These are phyloP conservation scores for Tolypocladium tundrense DNA, from an alignment of 2,329 filamentous ascomycete genomes.

Conservation along the genomic window DNA sequence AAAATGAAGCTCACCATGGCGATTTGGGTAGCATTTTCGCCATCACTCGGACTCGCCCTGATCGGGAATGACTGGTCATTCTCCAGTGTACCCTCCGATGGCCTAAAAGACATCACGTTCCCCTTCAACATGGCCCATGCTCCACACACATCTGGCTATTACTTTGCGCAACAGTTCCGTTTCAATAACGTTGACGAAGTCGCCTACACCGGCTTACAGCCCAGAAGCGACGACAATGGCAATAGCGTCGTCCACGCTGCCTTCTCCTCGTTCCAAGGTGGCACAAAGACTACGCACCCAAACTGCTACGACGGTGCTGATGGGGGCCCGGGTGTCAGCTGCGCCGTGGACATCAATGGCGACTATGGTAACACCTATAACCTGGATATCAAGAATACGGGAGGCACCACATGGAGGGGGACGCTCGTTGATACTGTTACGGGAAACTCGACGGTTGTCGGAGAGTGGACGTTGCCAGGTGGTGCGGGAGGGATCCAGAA, in stretches of 20 bases:
- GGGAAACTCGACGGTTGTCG: conserved; percentile 6
- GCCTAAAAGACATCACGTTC: conserved; percentile 11
- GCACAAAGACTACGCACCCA: conserved; percentile 6
- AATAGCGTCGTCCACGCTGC: conserved; percentile 8
- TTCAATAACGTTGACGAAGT: conserved; percentile 4
- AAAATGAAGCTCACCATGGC: too few relatives aligned
- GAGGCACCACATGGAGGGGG: conserved; percentile 11
- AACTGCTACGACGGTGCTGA: conserved; percentile 16
- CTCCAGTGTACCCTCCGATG: background rate
- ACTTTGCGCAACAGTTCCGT: conserved; percentile 13
- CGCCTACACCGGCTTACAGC: conserved; percentile 12
- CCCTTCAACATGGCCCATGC: conserved; percentile 10
- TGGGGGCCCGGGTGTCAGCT: conserved; percentile 13
- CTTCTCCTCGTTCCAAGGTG: conserved; percentile 11
- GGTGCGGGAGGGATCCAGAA: conserved; percentile 6
- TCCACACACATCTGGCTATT: conserved; percentile 9
- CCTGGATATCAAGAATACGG: conserved; percentile 7
- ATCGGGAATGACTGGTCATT: too few relatives aligned
- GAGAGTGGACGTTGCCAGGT: conserved; percentile 10
- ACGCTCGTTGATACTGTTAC: conserved; percentile 7
- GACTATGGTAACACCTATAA: conserved; percentile 11
- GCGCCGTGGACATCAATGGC: conserved; percentile 6
- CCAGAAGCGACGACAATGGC: conserved; percentile 6
- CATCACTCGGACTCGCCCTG: too few relatives aligned
- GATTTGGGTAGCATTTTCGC: too few relatives aligned